These are phyloP conservation scores for Sanguinoderma infundibulare DNA, from an alignment of 1,284 basidiomycete genomes.

Conservation along the genomic window DNA sequence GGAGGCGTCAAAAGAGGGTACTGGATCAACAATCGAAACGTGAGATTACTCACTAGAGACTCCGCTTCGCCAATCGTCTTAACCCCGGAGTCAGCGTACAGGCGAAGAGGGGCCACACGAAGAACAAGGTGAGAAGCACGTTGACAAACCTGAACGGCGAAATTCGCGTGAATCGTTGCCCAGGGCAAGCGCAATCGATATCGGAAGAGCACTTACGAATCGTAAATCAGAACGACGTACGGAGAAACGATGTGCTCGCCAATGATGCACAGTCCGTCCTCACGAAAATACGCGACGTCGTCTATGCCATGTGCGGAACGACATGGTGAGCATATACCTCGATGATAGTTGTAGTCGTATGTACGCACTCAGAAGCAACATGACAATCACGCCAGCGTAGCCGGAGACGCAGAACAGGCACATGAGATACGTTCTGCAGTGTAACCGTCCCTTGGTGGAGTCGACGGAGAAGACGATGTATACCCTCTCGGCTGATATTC, in stretches of 20 bases:
- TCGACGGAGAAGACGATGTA: constrained; percentile 39
- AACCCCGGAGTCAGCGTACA: constrained; percentile 39
- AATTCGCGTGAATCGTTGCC: not conserved
- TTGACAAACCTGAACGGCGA: constrained; percentile 41
- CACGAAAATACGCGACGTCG: constrained; percentile 39
- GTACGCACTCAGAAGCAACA: constrained; percentile 39
- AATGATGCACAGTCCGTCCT: constrained; percentile 46
- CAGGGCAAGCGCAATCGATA: not conserved
- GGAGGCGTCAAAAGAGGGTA: not conserved
- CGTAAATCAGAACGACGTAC: constrained; percentile 46
- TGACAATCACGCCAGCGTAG: constrained; percentile 39
- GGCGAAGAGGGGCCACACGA: constrained; percentile 50
- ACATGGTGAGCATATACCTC: not conserved
- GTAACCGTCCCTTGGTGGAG: constrained; percentile 27
- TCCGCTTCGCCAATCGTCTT: constrained; percentile 43
- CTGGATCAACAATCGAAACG: not conserved
- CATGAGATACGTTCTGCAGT: constrained; percentile 41
- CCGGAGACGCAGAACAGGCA: constrained; percentile 35
- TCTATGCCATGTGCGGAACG: constrained; percentile 27
- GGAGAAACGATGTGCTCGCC: constrained; percentile 44
- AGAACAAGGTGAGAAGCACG: constrained; percentile 47
- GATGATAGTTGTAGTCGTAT: not conserved
- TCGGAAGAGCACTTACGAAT: constrained; percentile 39
- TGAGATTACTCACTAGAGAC: constrained; percentile 39
- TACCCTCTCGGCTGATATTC: constrained; percentile 39